Evolutionary conservation across 169 alveolate species (phyloP), one percentile per base, ranked within the genome.

Genomic region (Plasmodium knowlesi): DNA sequence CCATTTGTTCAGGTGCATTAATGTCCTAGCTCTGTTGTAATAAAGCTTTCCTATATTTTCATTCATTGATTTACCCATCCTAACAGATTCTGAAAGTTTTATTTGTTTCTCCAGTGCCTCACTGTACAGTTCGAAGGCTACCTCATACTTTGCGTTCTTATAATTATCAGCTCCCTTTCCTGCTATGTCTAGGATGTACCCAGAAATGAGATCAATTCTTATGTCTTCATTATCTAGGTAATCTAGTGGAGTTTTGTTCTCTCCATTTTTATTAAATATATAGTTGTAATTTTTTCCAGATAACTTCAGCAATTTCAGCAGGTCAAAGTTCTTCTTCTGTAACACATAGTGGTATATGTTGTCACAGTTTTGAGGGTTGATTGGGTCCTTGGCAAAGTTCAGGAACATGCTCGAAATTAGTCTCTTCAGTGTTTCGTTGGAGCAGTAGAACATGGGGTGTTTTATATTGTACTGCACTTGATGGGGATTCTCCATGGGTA

Each of bases 1-100:
- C 97, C 97, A 96, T 46, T 95, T 76, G 72, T 95, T 92, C 22
- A 96, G 84, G 84, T 96, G 97, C 95, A 96, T 93, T 67, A 96
- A 94, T 0, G 96, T 93, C 34, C 97, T 57, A 12, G 97, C 97
- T 94, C 95, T 95, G 91, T 96, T 96, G 83, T 96, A 96, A 76
- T 93, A 95, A 19, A 96, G 84, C 81, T 96, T 96, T 14, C 97
- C 97, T 53, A 96, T 74, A 89, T 95, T 96, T 37, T 86, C 93
- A 78, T 94, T 92, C 85, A 90, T 84, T 1, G 95, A 73, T 92
- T 81, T 89, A 16, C 91, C 85, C 50, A 83, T 61, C 46, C 67
- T 76, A 3, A 82, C 82, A 1, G 92, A 57, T 22, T 83, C 88
- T 0, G 82, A 82, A 54, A 85, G 88, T 28, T 92, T 90, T 32